Base-by-base conservation (phyloP, 2,329 filamentous ascomycete species). In the Alternaria sp. region DNA sequence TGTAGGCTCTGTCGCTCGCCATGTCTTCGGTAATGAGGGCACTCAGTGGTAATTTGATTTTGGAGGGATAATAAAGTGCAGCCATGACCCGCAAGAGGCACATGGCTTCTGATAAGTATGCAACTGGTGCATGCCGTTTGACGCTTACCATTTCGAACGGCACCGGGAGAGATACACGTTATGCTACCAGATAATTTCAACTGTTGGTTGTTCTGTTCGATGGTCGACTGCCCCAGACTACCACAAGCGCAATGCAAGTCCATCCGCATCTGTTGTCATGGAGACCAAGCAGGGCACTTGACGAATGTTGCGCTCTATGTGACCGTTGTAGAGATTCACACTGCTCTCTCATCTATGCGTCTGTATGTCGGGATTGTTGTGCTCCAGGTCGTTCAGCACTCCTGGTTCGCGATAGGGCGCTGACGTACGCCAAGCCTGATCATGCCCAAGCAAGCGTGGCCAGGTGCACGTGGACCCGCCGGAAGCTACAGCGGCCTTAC, bases 381-480 rank as follows among this genome's bases (percentile, higher is more conserved):
- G 8, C 28, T 25, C 32, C 13, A 36, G 9, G 9, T 40, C 9
- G 36, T 40, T 40, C 19, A 15, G 32, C 49, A 52, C 19, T 25
- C 30, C 8, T 17, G 19, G 23, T 13, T 40, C 36, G 47, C 36
- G 47, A 54, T 54, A 43, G 28, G 44, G 49, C 26, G 40, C 46
- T 63, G 61, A 63, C 61, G 61, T 63, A 44, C 40, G 61, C 61
- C 61, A 63, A 63, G 61, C 57, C 21, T 11, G 32, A 15, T 19
- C 19, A 12, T 40, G 30, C 12, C 23, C 46, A 36, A 23, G 50
- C 36, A 40, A 40, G 36, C 36, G 36, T 40, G 36, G 36, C 36
- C 36, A 40, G n/a, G 36, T 40, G 36, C 36, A 40, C 36, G 36
- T 40, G 36, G 36, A 17, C 36, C 36, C 36, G 25, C 28, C 44